Evolutionary conservation across 176 grass and related monocot genomes (phyloP), one percentile per base, ranked within the genome.

Genomic region (Neostapfia colusana): DNA sequence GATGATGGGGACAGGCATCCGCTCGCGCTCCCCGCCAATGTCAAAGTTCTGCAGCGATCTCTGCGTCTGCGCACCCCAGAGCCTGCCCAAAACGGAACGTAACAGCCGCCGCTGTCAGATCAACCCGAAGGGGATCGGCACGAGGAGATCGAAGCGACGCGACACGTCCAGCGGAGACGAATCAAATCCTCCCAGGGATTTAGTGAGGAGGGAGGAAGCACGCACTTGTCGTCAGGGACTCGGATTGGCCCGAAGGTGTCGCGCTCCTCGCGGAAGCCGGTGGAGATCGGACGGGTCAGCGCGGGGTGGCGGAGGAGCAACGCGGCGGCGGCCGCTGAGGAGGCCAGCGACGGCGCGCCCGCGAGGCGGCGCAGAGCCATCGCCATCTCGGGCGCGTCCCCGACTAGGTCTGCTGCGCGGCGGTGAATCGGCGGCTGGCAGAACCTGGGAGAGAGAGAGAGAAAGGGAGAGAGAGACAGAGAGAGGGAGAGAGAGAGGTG

Each of bases 21-120:
- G 77, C 76, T 99, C 92, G 31, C 80, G 79, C 59, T 90, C 87
- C 1, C 96, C 92, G 8, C 96, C 92, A 36, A 99, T 99, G 18
- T 99, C 89, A 45, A 99, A 99, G 20, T 99, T 99, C 78, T 95
- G 91, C 70, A 99, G 76, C 55, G 96, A 99, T 58, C 96, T 90
- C 85, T 99, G 96, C 56, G 96, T 99, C 85, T 99, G 96, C 61
- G 96, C 96, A 27, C 96, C 92, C 96, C 96, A 99, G 74, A 99
- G 64, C 83, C 95, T 99, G 61, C 37, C n/a, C 27, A 6, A 36
- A 72, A 81, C 31, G 69, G 10, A 78, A 41, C 28, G 27, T 11
- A n/a, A 59, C 35, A 80, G 7, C 40, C 31, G 31, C 31, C 31
- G 3, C 31, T 2, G 23, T 69, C 70, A 80, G 65, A 73, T 77